phyloP scores from a whole-genome alignment of 2,329 filamentous ascomycete species.

The Berkeleyomyces basicola region DNA sequence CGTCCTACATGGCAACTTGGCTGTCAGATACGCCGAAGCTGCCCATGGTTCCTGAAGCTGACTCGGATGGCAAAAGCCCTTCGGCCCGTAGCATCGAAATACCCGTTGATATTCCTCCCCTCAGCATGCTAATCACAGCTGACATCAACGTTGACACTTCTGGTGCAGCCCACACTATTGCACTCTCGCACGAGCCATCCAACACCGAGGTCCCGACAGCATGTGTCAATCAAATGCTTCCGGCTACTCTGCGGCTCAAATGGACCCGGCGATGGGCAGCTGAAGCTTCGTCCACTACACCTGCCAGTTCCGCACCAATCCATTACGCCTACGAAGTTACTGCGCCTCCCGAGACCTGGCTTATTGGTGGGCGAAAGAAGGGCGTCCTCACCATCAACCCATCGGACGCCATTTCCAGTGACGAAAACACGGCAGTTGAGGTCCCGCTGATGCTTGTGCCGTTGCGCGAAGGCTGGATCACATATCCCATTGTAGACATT shows the following conservation, averaged over 20 bases:
- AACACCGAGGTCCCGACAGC: slow-evolving; percentile 25
- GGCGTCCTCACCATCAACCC: slow-evolving; percentile 53
- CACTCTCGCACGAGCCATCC: slow-evolving; percentile 15
- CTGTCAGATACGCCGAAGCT: slow-evolving; percentile 17
- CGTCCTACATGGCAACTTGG: slow-evolving; percentile 24
- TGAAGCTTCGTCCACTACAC: slow-evolving; percentile 19
- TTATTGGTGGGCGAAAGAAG: slow-evolving; percentile 66
- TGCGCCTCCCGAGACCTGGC: slow-evolving; percentile 59
- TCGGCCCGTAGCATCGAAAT: slow-evolving; percentile 51
- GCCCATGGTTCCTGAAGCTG: background rate
- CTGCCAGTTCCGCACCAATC: slow-evolving; percentile 15
- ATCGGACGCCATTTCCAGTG: slow-evolving; percentile 11
- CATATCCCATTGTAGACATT: slow-evolving; percentile 66
- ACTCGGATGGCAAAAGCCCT: background rate
- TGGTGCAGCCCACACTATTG: slow-evolving; percentile 16
- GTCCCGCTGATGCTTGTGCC: slow-evolving; percentile 66
- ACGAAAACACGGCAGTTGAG: background rate
- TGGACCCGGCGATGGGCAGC: slow-evolving; percentile 50
- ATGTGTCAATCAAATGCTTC: slow-evolving; percentile 46
- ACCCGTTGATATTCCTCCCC: slow-evolving; percentile 72
- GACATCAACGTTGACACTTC: slow-evolving; percentile 37
- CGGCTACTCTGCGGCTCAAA: slow-evolving; percentile 42
- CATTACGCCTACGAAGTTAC: slow-evolving; percentile 71
- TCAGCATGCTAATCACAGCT: slow-evolving; percentile 69
- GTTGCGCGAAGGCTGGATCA: slow-evolving; percentile 58